Conservation (phyloP, 176 grass and related monocot genomes). For the bread wheat (Triticum aestivum) region IWGSC_CS_RefSeq_v2.1 NC_057801.1:770809200-770809699, state of each 20-base stretch:
- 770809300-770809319: constrained; percentile 31
- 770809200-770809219: neutral
- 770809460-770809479: neutral
- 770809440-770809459: neutral
- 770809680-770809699: neutral
- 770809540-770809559: neutral
- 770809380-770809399: neutral
- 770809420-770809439: neutral
- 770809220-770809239: neutral
- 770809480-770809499: neutral
- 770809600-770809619: neutral
- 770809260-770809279: neutral
- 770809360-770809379: constrained; percentile 39
- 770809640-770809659: neutral
- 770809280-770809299: neutral
- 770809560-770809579: neutral
- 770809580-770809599: neutral
- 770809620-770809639: neutral
- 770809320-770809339: constrained; percentile 26
- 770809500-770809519: neutral
- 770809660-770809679: neutral
- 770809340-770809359: constrained; percentile 36
- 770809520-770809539: neutral
- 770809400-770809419: neutral
- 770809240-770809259: neutral